Conservation (phyloP, 2,329 filamentous ascomycete species). For the Xylariaceae sp. region DNA sequence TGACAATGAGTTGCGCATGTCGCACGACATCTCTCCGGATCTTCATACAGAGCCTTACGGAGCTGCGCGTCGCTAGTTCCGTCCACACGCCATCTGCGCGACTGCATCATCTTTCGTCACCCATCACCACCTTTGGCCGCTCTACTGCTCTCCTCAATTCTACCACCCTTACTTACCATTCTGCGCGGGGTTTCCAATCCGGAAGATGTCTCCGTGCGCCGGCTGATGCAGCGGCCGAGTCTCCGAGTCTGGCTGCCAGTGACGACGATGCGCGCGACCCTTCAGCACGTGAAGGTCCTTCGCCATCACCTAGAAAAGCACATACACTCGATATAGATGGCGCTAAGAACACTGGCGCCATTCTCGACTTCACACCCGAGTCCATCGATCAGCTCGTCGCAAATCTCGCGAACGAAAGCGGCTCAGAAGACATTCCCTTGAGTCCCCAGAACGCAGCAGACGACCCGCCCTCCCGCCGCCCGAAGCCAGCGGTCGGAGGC, state of each 20-base stretch:
- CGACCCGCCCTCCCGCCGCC: not conserved
- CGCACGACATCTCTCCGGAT: slow-evolving; percentile 41
- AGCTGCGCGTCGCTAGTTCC: slow-evolving; percentile 22
- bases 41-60: slow-evolving; percentile 45
- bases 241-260: too few species aligned
- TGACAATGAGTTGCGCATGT: slow-evolving; percentile 46
- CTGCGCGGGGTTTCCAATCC: slow-evolving; percentile 6
- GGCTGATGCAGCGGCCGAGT: not conserved
- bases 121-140: slow-evolving; percentile 8
- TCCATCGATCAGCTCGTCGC: slow-evolving; percentile 28
- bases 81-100: slow-evolving; percentile 10
- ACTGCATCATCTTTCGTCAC: slow-evolving; percentile 11
- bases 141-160: slow-evolving; percentile 21
- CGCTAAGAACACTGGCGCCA: slow-evolving; percentile 22
- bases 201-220: not conserved
- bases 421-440: not conserved
- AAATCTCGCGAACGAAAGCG: not conserved
- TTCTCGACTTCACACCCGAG: slow-evolving; percentile 34
- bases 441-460: not conserved
- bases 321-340: slow-evolving; percentile 9
- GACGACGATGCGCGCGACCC: too few species aligned
- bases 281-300: slow-evolving; percentile 2
- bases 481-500: slow-evolving; percentile 1
- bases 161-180: slow-evolving; percentile 14
- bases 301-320: slow-evolving; percentile 10